Base-by-base conservation (phyloP, 2,329 filamentous ascomycete genomes). In the Macrophomina phaseolina region DNA sequence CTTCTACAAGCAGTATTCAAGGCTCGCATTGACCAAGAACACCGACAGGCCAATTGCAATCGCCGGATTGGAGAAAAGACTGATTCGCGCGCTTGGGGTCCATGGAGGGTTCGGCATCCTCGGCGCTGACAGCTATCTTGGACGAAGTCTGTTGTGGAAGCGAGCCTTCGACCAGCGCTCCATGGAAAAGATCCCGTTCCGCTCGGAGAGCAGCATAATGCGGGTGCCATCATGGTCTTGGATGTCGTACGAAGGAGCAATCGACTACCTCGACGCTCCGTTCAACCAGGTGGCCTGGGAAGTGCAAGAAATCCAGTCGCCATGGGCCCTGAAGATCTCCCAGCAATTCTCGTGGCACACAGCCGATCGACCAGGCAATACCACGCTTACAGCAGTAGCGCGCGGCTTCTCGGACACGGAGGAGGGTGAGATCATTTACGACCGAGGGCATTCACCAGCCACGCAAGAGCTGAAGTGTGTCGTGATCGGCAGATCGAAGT, bases 51-150 rank as follows among this genome's bases (percentile, higher is more conserved):
- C 77, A 0, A 36, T 75, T 1, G 77, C 76, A 0, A 76, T 80
- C 0, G 68, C 67, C 1, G 78, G 76, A 0, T 69, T 81, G 0
- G 71, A 79, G 49, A 71, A 71, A 8, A 71, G 75, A 0, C 66
- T 80, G 1, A 58, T 73, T 1, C 28, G 28, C 0, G 69, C 70
- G 0, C 70, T 79, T 4, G 42, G 66, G 0, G 71, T 71, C 0
- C 64, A 55, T 4, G 78, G 76, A 1, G 74, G 70, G 0, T 77
- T 70, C 46, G 78, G 79, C 0, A 63, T 80, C 2, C 77, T 81
- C 36, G 42, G 16, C 4, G 9, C 14, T 1, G 8, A 12, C 0
- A 48, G 56, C 9, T 61, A 34, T 16, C 14, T 61, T 0, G 40
- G 56, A 9, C 4, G 56, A 34, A 61, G 56, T 14, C 28, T 61